Percentiles rank a stretch among this genome's conserved stretches.
Evolutionary conservation across 495 filamentous ascomycete species (phyloP).

Genomic region (Aspergillus diversus): DNA sequence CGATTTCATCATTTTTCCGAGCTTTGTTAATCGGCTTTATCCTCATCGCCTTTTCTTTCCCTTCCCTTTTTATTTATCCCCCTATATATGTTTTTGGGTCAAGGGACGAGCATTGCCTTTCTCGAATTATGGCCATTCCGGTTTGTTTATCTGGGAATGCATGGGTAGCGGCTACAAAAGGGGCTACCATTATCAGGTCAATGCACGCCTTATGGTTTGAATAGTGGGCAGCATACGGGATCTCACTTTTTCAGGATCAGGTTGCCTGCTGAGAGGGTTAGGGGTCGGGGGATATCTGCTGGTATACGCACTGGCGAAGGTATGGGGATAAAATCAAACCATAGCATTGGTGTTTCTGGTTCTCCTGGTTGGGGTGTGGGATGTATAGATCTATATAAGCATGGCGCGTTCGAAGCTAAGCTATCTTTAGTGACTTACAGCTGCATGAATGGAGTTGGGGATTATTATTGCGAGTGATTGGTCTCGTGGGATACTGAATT

Average conservation of each 20-base stretch:
- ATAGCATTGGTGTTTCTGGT: neutral
- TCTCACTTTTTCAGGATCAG: neutral
- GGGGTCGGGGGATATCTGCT: conserved; percentile 14
- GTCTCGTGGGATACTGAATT: neutral
- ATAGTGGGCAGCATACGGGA: neutral
- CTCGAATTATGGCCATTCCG: conserved; percentile 32
- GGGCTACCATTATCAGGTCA: conserved; percentile 21
- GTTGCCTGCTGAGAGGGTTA: neutral
- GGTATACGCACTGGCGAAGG: conserved; percentile 15
- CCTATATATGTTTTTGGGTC: conserved; percentile 7
- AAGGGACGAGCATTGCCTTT: conserved; percentile 23
- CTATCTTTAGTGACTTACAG: conserved; percentile 17
- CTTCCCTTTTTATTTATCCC: conserved; percentile 4
- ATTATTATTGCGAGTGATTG: neutral
- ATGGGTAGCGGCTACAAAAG: conserved; percentile 33
- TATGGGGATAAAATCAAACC: neutral
- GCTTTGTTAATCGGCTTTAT: conserved; percentile 14
- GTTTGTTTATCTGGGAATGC: conserved; percentile 37
- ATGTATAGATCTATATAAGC: conserved; percentile 23
- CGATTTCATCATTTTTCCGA: conserved; percentile 7
- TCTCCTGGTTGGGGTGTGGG: conserved; percentile 6
- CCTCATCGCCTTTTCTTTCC: conserved; percentile 13
- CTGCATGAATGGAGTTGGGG: conserved; percentile 18
- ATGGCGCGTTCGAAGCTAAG: conserved; percentile 13
- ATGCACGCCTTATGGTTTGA: conserved; percentile 22